phyloP scores from a whole-genome alignment of 176 grass and related monocot species.

The Avena atlantica region DNA sequence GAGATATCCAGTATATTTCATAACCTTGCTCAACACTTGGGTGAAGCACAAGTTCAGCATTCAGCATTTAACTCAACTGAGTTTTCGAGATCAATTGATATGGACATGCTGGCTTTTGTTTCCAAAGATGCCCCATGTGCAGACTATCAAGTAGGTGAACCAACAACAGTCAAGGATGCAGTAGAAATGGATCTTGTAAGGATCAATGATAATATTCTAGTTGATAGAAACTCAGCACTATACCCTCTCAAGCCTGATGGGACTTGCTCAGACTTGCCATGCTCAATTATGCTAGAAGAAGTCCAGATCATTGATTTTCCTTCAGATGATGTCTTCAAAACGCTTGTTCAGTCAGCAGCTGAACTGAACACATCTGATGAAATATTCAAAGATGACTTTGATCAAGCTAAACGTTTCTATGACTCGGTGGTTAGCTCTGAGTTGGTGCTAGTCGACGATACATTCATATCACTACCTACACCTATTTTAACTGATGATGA shows the following conservation, averaged over 20 bases:
- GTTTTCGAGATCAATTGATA: slow-evolving; percentile 58
- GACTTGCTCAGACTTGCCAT: slow-evolving; percentile 62
- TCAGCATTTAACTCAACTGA: slow-evolving; percentile 53
- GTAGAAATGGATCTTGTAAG: slow-evolving; percentile 80
- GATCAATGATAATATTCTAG: slow-evolving; percentile 64
- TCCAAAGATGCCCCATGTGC: slow-evolving; percentile 51
- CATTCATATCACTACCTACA: slow-evolving; percentile 81
- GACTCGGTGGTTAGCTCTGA: slow-evolving; percentile 86
- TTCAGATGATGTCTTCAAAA: slow-evolving; percentile 61
- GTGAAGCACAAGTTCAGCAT: slow-evolving; percentile 48
- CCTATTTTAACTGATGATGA: slow-evolving; percentile 84
- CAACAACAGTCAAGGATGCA: slow-evolving; percentile 53
- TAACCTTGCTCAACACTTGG: slow-evolving; percentile 54
- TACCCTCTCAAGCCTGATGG: slow-evolving; percentile 74
- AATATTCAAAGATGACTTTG: slow-evolving; percentile 64
- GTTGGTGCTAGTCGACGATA: slow-evolving; percentile 73
- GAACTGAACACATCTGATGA: slow-evolving; percentile 58
- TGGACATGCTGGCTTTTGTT: slow-evolving; percentile 68
- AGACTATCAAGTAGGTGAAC: slow-evolving; percentile 47
- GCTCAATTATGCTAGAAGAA: slow-evolving; percentile 72
- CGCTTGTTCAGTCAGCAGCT: slow-evolving; percentile 58
- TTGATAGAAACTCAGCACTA: slow-evolving; percentile 66
- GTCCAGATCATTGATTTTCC: slow-evolving; percentile 70
- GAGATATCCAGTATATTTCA: slow-evolving; percentile 60
- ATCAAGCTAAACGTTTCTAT: slow-evolving; percentile 55